A percentile compares a stretch with the other conserved stretches of the same genome.
Conservation (phyloP, 2,329 filamentous ascomycete genomes). For the Cercospora sojina region DNA sequence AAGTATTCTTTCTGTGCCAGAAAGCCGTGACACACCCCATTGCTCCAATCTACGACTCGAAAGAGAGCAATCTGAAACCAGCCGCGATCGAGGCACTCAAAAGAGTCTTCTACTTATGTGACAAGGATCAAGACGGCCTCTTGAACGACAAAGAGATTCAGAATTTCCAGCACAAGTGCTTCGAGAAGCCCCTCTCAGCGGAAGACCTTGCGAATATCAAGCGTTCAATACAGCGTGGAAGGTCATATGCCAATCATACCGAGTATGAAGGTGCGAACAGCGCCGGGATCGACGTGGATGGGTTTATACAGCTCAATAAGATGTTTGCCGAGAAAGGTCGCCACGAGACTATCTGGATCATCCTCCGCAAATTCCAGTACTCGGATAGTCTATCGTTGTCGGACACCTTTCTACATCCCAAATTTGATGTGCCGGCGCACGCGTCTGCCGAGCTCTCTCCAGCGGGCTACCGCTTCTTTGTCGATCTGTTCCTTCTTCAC, state of each 20-base stretch:
- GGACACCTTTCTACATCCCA: slow-evolving; percentile 87
- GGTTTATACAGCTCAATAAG: slow-evolving; percentile 89
- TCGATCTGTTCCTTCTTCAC: slow-evolving; percentile 90
- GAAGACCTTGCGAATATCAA: slow-evolving; percentile 92
- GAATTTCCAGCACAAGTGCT: slow-evolving; percentile 87
- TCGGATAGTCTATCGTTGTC: slow-evolving; percentile 91
- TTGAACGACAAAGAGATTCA: slow-evolving; percentile 87
- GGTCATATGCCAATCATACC: slow-evolving; percentile 19
- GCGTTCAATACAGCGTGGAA: slow-evolving; percentile 67
- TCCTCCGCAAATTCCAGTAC: slow-evolving; percentile 90
- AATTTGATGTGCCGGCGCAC: slow-evolving; percentile 89
- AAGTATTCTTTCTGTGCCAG: slow-evolving; percentile 93
- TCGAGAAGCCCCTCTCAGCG: slow-evolving; percentile 77
- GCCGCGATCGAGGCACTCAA: slow-evolving; percentile 82
- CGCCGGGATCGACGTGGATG: slow-evolving; percentile 74
- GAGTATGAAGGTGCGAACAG: slow-evolving; percentile 42
- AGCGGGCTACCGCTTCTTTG: slow-evolving; percentile 93
- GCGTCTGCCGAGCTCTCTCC: slow-evolving; percentile 93
- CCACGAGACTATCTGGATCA: slow-evolving; percentile 98
- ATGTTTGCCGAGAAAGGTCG: slow-evolving; percentile 96
- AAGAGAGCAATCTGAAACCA: slow-evolving; percentile 82
- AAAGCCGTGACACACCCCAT: slow-evolving; percentile 98
- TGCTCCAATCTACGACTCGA: slow-evolving; percentile 93
- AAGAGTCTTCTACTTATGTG: slow-evolving; percentile 91
- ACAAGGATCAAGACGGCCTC: slow-evolving; percentile 93